phyloP scores from a whole-genome alignment of 208 protist species.

The Crithidia bombi region DNA sequence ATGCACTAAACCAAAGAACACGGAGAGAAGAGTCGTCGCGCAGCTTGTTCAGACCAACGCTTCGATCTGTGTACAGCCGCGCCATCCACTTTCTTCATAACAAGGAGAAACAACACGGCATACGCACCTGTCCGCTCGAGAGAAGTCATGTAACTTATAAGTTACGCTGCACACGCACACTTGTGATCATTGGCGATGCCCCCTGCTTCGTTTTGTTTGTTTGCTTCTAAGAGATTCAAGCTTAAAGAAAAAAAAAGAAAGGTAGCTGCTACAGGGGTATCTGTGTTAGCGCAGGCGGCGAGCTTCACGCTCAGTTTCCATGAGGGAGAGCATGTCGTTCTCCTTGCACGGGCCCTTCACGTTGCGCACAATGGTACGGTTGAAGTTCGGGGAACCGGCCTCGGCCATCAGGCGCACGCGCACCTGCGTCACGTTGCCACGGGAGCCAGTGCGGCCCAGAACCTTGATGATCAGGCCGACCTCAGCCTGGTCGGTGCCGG shows the following conservation, averaged over 20 bases:
- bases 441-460: constrained; percentile 98
- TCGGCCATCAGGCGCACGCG: constrained; percentile 95
- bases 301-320: constrained; percentile 99
- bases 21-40: too few species aligned
- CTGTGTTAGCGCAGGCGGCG: constrained; percentile 97
- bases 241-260: constrained; percentile 4
- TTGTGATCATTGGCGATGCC: too few species aligned
- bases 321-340: constrained; percentile 98
- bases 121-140: too few species aligned
- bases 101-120: too few species aligned
- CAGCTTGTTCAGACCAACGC: too few species aligned
- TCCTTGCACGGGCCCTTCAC: constrained; percentile 99
- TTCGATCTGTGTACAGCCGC: too few species aligned
- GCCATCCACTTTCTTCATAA: too few species aligned
- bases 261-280: constrained; percentile 14
- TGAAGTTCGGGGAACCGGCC: constrained; percentile 84
- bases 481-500: constrained; percentile 84
- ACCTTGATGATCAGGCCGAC: constrained; percentile 98
- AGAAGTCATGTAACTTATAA: too few species aligned
- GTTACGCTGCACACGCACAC: too few species aligned
- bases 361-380: constrained; percentile 99
- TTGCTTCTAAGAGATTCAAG: background rate
- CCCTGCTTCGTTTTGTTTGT: background rate
- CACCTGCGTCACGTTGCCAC: constrained; percentile 99
- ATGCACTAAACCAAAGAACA: too few species aligned